Conservation (phyloP, 768 basidiomycete genomes). For the Xerocomus brunneocitrinus region DNA sequence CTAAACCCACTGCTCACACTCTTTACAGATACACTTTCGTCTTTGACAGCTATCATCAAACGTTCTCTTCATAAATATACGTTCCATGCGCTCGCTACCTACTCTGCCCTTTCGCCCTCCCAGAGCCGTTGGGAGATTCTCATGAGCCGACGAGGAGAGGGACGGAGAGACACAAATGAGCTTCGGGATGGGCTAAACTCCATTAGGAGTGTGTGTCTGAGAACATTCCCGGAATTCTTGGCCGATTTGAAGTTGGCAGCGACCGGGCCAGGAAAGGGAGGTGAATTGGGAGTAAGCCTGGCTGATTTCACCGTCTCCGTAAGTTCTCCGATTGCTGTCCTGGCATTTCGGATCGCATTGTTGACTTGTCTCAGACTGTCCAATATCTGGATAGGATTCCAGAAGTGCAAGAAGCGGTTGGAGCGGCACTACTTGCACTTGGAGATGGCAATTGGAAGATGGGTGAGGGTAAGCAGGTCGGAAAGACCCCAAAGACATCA, state of each 20-base stretch:
- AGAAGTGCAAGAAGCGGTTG: conserved; percentile 63
- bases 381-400: conserved; percentile 68
- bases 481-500: conserved; percentile 37
- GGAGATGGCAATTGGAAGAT: conserved; percentile 92
- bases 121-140: conserved; percentile 68
- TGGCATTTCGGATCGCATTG: not conserved
- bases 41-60: conserved; percentile 64
- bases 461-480: conserved; percentile 74
- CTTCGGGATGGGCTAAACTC: conserved; percentile 64
- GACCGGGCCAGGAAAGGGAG: conserved; percentile 42
- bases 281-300: conserved; percentile 60
- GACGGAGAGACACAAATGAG: conserved; percentile 54
- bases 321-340: conserved; percentile 18
- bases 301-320: conserved; percentile 58
- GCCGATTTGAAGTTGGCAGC: conserved; percentile 71
- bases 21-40: conserved; percentile 60
- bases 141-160: conserved; percentile 46
- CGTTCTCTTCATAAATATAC: conserved; percentile 72
- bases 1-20: conserved; percentile 61
- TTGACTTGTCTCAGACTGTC: conserved; percentile 47
- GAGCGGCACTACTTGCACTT: conserved; percentile 59
- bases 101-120: conserved; percentile 50
- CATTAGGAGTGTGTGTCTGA: conserved; percentile 63
- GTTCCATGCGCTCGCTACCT: conserved; percentile 73
- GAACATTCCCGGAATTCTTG: conserved; percentile 82